phyloP scores from a whole-genome alignment of 208 protist species.

The Crithidia brevicula region DNA sequence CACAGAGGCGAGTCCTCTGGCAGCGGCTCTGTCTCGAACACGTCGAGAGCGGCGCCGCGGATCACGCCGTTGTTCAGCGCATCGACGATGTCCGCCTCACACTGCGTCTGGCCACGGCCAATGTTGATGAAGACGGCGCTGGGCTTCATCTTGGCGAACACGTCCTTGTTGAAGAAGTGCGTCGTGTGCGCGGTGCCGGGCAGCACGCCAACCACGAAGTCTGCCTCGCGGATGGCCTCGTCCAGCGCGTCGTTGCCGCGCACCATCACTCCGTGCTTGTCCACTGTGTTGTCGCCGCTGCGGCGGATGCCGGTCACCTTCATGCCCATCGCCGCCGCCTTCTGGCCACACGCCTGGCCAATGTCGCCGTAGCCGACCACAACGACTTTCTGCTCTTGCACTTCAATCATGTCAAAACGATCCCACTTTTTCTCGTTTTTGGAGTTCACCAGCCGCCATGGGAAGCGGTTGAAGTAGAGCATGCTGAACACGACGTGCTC shows the following conservation, averaged over 20 bases:
- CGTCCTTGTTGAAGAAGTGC: slow-evolving; percentile 80
- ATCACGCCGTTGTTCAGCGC: slow-evolving; percentile 71
- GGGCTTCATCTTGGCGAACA: slow-evolving; percentile 84
- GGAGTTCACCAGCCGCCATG: slow-evolving; percentile 60
- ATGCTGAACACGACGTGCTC: slow-evolving; percentile 82
- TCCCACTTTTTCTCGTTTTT: slow-evolving; percentile 77
- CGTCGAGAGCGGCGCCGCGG: slow-evolving; percentile 76
- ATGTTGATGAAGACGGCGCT: slow-evolving; percentile 88
- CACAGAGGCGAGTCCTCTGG: slow-evolving; percentile 67
- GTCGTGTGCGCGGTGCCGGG: slow-evolving; percentile 64
- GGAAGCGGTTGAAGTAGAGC: slow-evolving; percentile 86
- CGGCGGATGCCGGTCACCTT: slow-evolving; percentile 74
- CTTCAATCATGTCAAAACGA: slow-evolving; percentile 66
- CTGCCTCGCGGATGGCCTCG: slow-evolving; percentile 62
- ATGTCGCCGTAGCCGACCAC: slow-evolving; percentile 90
- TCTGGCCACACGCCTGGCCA: slow-evolving; percentile 53
- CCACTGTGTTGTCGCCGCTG: slow-evolving; percentile 36
- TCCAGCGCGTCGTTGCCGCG: slow-evolving; percentile 50
- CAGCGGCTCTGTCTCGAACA: slow-evolving; percentile 83
- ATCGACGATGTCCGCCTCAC: slow-evolving; percentile 64
- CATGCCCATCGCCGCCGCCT: slow-evolving; percentile 64
- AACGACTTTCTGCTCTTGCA: slow-evolving; percentile 63
- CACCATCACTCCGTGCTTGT: slow-evolving; percentile 68
- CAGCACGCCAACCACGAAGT: slow-evolving; percentile 89
- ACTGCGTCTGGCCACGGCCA: slow-evolving; percentile 73